Evolutionary conservation across 257 asterid species (phyloP), one percentile per base, ranked within the genome.

Genomic region (Rubia yunnanensis): DNA sequence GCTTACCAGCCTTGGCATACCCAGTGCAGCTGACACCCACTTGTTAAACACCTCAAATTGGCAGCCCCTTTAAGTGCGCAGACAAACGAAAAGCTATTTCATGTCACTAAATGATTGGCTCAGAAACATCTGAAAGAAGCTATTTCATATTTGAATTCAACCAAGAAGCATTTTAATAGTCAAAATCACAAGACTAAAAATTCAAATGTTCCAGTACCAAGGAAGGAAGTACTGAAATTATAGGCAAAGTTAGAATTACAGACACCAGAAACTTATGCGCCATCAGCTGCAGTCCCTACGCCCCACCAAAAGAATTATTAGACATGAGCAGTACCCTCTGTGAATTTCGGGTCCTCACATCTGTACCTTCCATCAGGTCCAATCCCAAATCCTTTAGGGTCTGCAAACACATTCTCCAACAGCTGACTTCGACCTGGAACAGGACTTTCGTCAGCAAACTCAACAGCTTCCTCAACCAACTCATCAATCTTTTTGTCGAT

Each of bases 321-420:
- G 70, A 92, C 94, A 75, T 84, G 98, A 35, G 97, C 97, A 68
- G 97, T 89, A 73, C 98, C 98, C 75, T 92, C 83, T 3, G 98
- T 92, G 77, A 92, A 92, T 77, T 92, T 89, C 48, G 98, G 98
- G 65, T 92, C 97, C 89, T 89, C 97, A 57, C 98, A 92, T 81
- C 95, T 84, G 88, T 92, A 92, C 82, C 75, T 85, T 17, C 98
- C 98, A 70, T 89, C 95, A 11, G 98, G 97, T 60, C 96, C 97
- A 54, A 89, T 92, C 10, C 97, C 95, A 15, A 92, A 92, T 22
- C 98, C 96, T 74, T 80, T 81, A 1, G 98, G 98, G 74, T 92
- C 97, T 30, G 96, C 98, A 66, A 92, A 92, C 13, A 92, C 98
- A 50, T 92, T 92, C 80, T 89, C 97, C 2, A 92, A 88, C 73